Evolutionary conservation across 2,329 filamentous ascomycete species (phyloP).

Genomic region (Verticillium nonalfalfae): DNA sequence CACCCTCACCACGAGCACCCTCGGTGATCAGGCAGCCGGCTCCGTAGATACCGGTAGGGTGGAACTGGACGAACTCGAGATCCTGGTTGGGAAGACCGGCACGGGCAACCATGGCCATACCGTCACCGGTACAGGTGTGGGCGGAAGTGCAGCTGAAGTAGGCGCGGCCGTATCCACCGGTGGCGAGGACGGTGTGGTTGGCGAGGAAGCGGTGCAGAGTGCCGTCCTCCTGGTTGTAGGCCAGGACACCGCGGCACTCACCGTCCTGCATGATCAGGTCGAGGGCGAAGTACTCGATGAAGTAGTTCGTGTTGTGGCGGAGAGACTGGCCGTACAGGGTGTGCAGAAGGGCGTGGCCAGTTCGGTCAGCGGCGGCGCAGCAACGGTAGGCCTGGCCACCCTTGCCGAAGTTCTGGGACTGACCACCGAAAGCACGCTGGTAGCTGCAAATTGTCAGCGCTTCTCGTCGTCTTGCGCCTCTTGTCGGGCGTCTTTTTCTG

Average conservation of each 20-base stretch:
- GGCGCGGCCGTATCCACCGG: conserved; percentile 93
- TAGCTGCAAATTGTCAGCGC: conserved; percentile 48
- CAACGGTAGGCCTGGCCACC: conserved; percentile 97
- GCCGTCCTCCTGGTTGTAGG: conserved; percentile 98
- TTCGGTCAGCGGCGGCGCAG: conserved; percentile 93
- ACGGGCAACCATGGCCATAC: conserved; percentile 98
- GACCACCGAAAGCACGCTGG: conserved; percentile 97
- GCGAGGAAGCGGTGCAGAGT: conserved; percentile 95
- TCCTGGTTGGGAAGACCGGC: conserved; percentile 98
- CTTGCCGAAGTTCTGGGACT: conserved; percentile 91
- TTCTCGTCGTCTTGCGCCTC: neutral
- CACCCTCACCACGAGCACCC: conserved; percentile 95
- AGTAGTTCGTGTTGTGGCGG: conserved; percentile 98
- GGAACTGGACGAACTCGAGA: conserved; percentile 99
- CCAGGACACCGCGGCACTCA: conserved; percentile 91
- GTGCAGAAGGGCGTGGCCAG: conserved; percentile 94
- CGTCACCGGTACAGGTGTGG: conserved; percentile 97
- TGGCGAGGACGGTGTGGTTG: conserved; percentile 94
- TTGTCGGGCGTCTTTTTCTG: conserved; percentile 7
- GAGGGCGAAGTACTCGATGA: conserved; percentile 97
- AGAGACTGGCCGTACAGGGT: conserved; percentile 97
- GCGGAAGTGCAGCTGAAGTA: conserved; percentile 99
- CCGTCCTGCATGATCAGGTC: conserved; percentile 98
- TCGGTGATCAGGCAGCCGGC: conserved; percentile 97
- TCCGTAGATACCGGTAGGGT: conserved; percentile 98